phyloP scores from a whole-genome alignment of 2,329 filamentous ascomycete species.

The Aspergillus eucalypticola region DNA sequence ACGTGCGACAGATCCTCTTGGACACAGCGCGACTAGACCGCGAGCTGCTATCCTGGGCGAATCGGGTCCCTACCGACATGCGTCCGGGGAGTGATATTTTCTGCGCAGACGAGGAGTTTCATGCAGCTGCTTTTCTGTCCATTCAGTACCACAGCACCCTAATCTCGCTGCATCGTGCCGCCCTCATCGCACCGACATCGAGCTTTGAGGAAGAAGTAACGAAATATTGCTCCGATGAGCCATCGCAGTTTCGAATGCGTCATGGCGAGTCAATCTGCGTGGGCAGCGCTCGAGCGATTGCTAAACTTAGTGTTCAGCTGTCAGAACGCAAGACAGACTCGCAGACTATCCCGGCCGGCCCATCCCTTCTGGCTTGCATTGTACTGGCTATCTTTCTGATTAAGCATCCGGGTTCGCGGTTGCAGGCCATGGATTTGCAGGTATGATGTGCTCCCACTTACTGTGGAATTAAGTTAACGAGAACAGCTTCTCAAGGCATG shows the following conservation, averaged over 20 bases:
- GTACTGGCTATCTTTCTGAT: constrained; percentile 16
- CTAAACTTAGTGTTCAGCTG: constrained; percentile 17
- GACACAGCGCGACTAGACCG: constrained; percentile 18
- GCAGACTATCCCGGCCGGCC: constrained; percentile 8
- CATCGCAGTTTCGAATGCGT: constrained; percentile 11
- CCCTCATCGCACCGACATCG: constrained; percentile 14
- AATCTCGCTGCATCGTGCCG: constrained; percentile 18
- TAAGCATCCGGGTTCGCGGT: constrained; percentile 11
- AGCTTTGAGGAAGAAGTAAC: constrained; percentile 15
- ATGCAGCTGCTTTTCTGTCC: constrained; percentile 12
- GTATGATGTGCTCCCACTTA: neutral
- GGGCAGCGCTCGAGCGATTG: constrained; percentile 17
- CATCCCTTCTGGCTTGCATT: constrained; percentile 13
- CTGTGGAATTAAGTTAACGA: neutral
- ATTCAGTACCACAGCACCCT: constrained; percentile 17
- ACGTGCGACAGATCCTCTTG: constrained; percentile 15
- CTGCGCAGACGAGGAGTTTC: constrained; percentile 9
- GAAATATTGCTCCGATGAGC: constrained; percentile 11
- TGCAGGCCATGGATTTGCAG: constrained; percentile 14
- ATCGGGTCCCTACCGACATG: constrained; percentile 8
- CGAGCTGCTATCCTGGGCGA: constrained; percentile 12
- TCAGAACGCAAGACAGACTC: constrained; percentile 7
- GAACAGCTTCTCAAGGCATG: constrained; percentile 14
- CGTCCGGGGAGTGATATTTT: constrained; percentile 17
- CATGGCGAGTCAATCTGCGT: constrained; percentile 17